These are phyloP conservation scores for Trichocladium uniseriatum DNA, from an alignment of 495 filamentous ascomycete genomes.

Conservation along the genomic window DNA sequence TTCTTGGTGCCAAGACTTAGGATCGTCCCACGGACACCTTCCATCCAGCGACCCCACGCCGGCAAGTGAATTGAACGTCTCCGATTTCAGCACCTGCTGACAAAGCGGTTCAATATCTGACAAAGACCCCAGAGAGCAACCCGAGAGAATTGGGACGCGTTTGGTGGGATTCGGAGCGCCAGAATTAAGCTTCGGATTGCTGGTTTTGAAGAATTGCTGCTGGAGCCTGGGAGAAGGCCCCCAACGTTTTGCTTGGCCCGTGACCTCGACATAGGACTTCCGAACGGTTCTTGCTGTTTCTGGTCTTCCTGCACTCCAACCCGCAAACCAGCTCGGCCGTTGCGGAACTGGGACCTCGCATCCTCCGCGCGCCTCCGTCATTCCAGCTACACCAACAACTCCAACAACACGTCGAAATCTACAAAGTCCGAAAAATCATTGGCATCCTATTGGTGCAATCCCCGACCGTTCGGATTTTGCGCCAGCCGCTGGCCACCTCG, in stretches of 20 bases:
- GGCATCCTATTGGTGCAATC: neutral
- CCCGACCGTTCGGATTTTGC: constrained; percentile 1
- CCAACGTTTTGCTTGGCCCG: neutral
- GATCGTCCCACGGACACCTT: neutral
- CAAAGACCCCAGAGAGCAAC: neutral
- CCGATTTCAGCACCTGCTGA: neutral
- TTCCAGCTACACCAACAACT: no score
- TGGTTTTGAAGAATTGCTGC: neutral
- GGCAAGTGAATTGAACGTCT: no score
- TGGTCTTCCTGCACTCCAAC: neutral
- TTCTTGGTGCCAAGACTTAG: no score
- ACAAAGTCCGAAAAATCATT: no score
- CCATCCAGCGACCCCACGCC: neutral
- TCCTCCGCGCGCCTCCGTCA: no score
- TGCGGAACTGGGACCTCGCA: neutral
- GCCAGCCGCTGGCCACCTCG: neutral
- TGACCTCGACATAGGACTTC: neutral
- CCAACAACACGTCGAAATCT: no score
- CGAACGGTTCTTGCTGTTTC: neutral
- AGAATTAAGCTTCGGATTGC: neutral
- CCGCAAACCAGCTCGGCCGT: neutral
- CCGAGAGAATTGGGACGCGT: neutral
- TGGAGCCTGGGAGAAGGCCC: no score
- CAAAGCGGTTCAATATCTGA: neutral
- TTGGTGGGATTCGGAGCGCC: neutral